phyloP scores from a whole-genome alignment of 2,329 filamentous ascomycete species.

The Gnomoniopsis smithogilvyi region DNA sequence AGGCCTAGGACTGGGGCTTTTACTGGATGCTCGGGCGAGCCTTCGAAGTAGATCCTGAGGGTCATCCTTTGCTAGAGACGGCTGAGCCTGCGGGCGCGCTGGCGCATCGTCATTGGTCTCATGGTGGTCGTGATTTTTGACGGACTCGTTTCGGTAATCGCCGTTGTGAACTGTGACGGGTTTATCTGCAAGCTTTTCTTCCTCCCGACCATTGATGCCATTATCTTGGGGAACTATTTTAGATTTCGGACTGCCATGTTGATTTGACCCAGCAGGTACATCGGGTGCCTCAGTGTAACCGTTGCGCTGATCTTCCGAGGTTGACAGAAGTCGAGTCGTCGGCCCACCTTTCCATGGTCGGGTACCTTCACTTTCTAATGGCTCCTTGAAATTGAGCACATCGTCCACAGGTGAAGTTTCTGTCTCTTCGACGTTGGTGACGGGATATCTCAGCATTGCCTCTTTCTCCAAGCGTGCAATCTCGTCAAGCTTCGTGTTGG shows the following conservation, averaged over 20 bases:
- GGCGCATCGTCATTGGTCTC: slow-evolving; percentile 6
- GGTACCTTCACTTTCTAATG: neutral
- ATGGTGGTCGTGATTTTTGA: slow-evolving; percentile 11
- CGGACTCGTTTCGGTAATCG: slow-evolving; percentile 8
- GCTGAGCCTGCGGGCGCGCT: slow-evolving; percentile 20
- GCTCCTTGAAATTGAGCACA: neutral
- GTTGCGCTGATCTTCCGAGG: slow-evolving; percentile 31
- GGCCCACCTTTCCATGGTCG: slow-evolving; percentile 44
- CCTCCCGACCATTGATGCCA: slow-evolving; percentile 19
- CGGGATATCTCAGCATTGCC: slow-evolving; percentile 4
- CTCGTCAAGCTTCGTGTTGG: slow-evolving; percentile 17
- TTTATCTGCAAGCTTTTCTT: slow-evolving; percentile 35
- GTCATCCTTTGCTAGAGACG: slow-evolving; percentile 31
- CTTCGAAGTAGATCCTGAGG: slow-evolving; percentile 47
- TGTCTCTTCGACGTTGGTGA: neutral
- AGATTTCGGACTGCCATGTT: slow-evolving; percentile 16
- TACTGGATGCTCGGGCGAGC: slow-evolving; percentile 45
- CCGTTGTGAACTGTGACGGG: slow-evolving; percentile 38
- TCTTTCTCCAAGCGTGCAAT: slow-evolving; percentile 18
- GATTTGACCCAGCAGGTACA: neutral
- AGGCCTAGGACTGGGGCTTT: slow-evolving; percentile 32
- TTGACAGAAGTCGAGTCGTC: slow-evolving; percentile 43
- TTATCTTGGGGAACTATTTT: slow-evolving; percentile 10
- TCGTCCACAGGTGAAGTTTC: neutral
- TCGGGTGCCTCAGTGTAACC: slow-evolving; percentile 27